Conservation (phyloP, 768 basidiomycete genomes). For the Calvatia gigantea region DNA sequence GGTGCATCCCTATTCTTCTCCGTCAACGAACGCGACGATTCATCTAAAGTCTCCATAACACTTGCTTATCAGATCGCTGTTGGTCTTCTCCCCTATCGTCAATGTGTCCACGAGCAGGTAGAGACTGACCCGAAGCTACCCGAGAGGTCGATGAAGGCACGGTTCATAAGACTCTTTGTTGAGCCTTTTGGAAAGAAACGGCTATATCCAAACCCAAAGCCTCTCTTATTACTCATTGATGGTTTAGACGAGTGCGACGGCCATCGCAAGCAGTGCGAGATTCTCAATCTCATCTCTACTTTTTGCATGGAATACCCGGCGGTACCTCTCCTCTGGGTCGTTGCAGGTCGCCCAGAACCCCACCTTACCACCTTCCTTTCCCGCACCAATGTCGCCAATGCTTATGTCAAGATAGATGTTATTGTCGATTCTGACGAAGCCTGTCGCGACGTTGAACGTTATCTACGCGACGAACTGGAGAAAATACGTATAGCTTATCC, state of each 20-base stretch:
- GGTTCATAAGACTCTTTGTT: conserved; percentile 11
- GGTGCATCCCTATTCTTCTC: neutral
- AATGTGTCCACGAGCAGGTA: conserved; percentile 1
- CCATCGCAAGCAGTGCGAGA: conserved; percentile 6
- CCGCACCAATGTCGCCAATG: neutral
- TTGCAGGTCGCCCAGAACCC: conserved; percentile 23
- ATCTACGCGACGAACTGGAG: conserved; percentile 12
- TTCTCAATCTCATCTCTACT: conserved; percentile 13
- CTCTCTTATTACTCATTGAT: conserved; percentile 18
- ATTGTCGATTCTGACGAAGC: conserved; percentile 11
- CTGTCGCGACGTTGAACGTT: conserved; percentile 16
- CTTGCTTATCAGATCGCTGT: conserved; percentile 18
- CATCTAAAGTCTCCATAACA: conserved; percentile 2
- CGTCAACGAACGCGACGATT: neutral
- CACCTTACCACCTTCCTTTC: conserved; percentile 16
- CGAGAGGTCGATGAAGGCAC: conserved; percentile 4
- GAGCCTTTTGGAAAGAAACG: conserved; percentile 1
- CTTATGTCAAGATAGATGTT: neutral
- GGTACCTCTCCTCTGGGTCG: conserved; percentile 19
- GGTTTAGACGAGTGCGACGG: conserved; percentile 24
- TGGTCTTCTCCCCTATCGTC: neutral
- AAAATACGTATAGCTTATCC: conserved; percentile 7
- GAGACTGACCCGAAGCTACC: conserved; percentile 1
- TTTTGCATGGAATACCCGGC: neutral
- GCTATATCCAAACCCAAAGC: neutral